phyloP scores from a whole-genome alignment of 805 yeast species.

The Ascoidea asiatica region DNA sequence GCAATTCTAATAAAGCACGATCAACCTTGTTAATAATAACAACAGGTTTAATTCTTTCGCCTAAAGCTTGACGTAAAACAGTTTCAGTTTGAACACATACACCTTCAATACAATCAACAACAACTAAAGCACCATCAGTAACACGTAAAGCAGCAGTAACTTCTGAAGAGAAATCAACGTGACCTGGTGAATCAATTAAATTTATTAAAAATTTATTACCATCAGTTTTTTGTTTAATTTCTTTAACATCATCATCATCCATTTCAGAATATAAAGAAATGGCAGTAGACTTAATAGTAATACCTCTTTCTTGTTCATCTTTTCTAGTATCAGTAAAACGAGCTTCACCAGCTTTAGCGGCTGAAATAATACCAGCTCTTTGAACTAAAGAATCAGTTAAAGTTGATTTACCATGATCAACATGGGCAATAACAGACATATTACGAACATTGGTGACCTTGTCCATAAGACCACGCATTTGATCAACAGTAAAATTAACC shows the following conservation, averaged over 20 bases:
- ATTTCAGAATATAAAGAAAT: constrained; percentile 88
- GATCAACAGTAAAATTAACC: constrained; percentile 60
- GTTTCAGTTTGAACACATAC: constrained; percentile 99
- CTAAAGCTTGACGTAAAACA: constrained; percentile 96
- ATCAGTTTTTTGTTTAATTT: constrained; percentile 73
- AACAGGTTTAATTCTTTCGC: constrained; percentile 99
- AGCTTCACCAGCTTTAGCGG: constrained; percentile 99
- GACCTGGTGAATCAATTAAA: constrained; percentile 99
- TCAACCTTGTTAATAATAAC: constrained; percentile 98
- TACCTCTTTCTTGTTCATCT: constrained; percentile 99
- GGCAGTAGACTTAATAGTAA: constrained; percentile 97
- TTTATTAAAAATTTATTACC: constrained; percentile 94
- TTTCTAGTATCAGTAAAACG: constrained; percentile 99
- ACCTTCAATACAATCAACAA: constrained; percentile 99
- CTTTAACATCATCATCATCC: constrained; percentile 73
- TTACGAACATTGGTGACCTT: constrained; percentile 98
- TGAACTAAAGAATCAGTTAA: constrained; percentile 98
- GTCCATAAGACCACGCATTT: constrained; percentile 99
- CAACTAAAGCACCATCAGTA: constrained; percentile 99
- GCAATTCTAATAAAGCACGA: constrained; percentile 98
- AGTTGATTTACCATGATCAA: constrained; percentile 99
- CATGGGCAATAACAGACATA: constrained; percentile 99
- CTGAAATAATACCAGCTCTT: constrained; percentile 98
- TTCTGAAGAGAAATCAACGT: constrained; percentile 99
- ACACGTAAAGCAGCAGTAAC: constrained; percentile 99